phyloP scores from a whole-genome alignment of 305 asterid species.

The Rubia balearica region DNA sequence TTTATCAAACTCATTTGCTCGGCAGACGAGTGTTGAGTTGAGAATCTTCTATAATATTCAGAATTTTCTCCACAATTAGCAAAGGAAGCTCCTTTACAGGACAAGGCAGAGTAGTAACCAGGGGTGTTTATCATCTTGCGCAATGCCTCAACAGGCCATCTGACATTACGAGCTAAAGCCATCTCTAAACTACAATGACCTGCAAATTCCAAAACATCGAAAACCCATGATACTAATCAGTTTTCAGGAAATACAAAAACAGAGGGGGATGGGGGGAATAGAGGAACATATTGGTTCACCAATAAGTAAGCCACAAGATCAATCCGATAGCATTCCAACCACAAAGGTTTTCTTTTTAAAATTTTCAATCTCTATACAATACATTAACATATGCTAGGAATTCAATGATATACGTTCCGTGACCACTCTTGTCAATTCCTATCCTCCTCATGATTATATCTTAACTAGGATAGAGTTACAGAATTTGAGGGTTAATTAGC shows the following conservation, averaged over 20 bases:
- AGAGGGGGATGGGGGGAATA: neutral
- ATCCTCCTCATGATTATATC: neutral
- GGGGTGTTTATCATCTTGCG: too few species aligned
- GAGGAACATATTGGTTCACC: neutral
- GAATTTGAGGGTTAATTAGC: neutral
- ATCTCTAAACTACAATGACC: conserved; percentile 8
- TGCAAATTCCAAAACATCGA: neutral
- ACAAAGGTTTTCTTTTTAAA: neutral
- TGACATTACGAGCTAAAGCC: conserved; percentile 11
- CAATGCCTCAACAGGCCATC: neutral
- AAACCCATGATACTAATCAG: neutral
- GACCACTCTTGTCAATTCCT: too few species aligned
- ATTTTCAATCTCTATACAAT: neutral
- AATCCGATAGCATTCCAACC: neutral
- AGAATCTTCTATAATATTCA: conserved; percentile 32
- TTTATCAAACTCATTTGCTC: conserved; percentile 76
- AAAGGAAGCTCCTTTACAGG: too few species aligned
- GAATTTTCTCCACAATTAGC: too few species aligned
- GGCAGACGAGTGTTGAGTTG: conserved; percentile 50
- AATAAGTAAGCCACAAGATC: neutral
- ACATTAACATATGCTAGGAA: neutral
- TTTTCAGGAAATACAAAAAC: neutral
- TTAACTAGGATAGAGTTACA: neutral
- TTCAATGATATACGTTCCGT: neutral
- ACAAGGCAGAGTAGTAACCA: too few species aligned